These are phyloP conservation scores for Wickerhamomyces bovis DNA, from an alignment of 805 yeast species.

Conservation along the genomic window DNA sequence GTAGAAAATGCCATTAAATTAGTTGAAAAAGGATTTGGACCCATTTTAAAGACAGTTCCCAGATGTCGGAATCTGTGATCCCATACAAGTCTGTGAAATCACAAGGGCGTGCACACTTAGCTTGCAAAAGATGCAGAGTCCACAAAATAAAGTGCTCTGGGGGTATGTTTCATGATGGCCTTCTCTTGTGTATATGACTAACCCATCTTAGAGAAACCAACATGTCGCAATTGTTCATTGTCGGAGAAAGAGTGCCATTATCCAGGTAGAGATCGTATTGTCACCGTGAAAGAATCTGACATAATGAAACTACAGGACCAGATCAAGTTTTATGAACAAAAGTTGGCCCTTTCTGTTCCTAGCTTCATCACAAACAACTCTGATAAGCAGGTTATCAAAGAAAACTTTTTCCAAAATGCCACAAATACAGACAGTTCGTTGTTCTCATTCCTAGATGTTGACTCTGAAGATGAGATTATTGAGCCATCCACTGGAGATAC, in stretches of 20 bases:
- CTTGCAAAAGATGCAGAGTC: slow-evolving; percentile 18
- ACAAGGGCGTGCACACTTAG: slow-evolving; percentile 16
- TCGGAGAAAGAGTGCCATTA: slow-evolving; percentile 12
- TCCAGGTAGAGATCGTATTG: slow-evolving; percentile 18
- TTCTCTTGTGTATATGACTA: neutral
- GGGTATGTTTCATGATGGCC: slow-evolving; percentile 7
- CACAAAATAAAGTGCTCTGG: slow-evolving; percentile 23
- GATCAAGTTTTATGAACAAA: slow-evolving; percentile 10
- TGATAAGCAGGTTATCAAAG: slow-evolving; percentile 13
- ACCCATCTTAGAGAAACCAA: slow-evolving; percentile 9
- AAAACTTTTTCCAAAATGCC: slow-evolving; percentile 17
- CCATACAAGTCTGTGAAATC: slow-evolving; percentile 16
- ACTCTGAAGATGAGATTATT: slow-evolving; percentile 15
- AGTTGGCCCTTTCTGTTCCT: neutral
- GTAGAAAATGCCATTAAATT: too few relatives aligned
- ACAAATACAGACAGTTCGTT: slow-evolving; percentile 20
- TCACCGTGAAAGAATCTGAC: slow-evolving; percentile 20
- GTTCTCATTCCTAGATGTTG: slow-evolving; percentile 21
- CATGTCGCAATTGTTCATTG: slow-evolving; percentile 17
- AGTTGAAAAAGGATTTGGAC: too few relatives aligned
- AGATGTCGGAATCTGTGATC: neutral
- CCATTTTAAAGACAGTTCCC: too few relatives aligned
- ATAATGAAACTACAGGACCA: slow-evolving; percentile 12
- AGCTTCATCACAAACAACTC: neutral
- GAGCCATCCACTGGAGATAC: slow-evolving; percentile 5